Evolutionary conservation across 495 filamentous ascomycete species (phyloP).

Genomic region (Penicilliopsis zonata): DNA sequence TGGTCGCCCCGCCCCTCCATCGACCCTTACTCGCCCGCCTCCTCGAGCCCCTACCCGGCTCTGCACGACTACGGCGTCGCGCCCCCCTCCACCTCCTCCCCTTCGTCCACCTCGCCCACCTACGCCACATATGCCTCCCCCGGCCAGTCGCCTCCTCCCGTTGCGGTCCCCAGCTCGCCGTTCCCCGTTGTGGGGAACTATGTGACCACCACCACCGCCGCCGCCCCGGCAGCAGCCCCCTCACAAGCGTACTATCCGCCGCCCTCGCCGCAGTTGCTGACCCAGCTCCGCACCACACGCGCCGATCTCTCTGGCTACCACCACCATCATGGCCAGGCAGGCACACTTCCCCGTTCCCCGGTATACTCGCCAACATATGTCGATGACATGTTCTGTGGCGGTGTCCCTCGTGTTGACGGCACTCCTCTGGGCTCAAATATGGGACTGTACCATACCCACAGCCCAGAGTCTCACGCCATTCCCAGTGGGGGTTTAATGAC

Average conservation of each 20-base stretch:
- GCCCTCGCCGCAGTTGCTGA: conserved; percentile 21
- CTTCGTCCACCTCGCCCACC: conserved; percentile 25
- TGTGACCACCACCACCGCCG: too few relatives aligned
- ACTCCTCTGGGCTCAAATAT: conserved; percentile 17
- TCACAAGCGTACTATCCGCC: conserved; percentile 22
- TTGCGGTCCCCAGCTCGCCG: conserved; percentile 24
- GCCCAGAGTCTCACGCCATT: conserved; percentile 18
- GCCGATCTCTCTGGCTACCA: conserved; percentile 17
- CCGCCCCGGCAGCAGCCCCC: too few relatives aligned
- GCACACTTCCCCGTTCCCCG: conserved; percentile 19
- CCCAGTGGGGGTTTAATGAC: conserved; percentile 16
- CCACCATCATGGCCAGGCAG: conserved; percentile 12
- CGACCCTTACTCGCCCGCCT: conserved; percentile 25
- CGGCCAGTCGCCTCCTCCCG: conserved; percentile 27
- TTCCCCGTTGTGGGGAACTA: conserved; percentile 22
- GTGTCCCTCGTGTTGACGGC: conserved; percentile 15
- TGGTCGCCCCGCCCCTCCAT: conserved; percentile 30
- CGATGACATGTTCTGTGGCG: conserved; percentile 17
- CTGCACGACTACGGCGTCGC: conserved; percentile 23
- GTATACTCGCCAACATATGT: conserved; percentile 23
- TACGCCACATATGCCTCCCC: conserved; percentile 31
- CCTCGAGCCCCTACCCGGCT: conserved; percentile 26
- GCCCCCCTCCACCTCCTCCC: conserved; percentile 26
- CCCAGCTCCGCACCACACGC: conserved; percentile 19
- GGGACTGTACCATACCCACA: conserved; percentile 20